Evolutionary conservation across 2,329 filamentous ascomycete species (phyloP).

Genomic region (Colletotrichum noveboracense): DNA sequence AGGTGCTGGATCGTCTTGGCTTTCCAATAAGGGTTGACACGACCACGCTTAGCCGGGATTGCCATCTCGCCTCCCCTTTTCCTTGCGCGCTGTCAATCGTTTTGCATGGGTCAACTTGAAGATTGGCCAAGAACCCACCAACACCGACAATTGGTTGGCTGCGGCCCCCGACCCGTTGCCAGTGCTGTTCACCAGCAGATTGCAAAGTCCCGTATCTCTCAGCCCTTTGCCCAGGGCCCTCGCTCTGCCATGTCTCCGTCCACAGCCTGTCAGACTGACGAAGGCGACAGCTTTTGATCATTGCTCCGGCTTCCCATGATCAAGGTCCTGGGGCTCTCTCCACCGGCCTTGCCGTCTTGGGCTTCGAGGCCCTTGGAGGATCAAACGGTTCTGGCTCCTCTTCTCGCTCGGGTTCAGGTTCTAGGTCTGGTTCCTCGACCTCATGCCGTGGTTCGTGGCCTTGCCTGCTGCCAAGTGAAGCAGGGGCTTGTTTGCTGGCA

Average conservation of each 20-base stretch:
- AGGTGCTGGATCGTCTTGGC: conserved; percentile 7
- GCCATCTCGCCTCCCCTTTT: conserved; percentile 18
- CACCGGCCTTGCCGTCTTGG: not conserved
- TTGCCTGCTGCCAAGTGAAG: not conserved
- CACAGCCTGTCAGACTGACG: not conserved
- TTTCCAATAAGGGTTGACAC: not conserved
- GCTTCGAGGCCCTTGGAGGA: not conserved
- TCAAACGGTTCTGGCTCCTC: not conserved
- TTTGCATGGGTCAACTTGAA: not conserved
- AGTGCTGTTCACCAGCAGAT: not conserved
- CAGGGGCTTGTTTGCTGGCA: not conserved
- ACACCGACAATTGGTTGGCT: not conserved
- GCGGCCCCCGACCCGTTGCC: not conserved
- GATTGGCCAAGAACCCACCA: not conserved
- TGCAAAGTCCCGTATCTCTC: not conserved
- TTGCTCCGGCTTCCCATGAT: not conserved
- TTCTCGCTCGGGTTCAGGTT: not conserved
- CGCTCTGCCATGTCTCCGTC: not conserved
- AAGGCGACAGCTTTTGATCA: not conserved
- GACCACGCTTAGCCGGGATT: conserved; percentile 13
- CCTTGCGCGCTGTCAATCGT: not conserved
- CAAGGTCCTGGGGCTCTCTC: not conserved
- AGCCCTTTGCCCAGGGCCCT: not conserved
- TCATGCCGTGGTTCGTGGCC: not conserved
- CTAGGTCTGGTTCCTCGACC: not conserved